Evolutionary conservation across 768 basidiomycete genomes (phyloP).

Genomic region (Naematelia encephala): DNA sequence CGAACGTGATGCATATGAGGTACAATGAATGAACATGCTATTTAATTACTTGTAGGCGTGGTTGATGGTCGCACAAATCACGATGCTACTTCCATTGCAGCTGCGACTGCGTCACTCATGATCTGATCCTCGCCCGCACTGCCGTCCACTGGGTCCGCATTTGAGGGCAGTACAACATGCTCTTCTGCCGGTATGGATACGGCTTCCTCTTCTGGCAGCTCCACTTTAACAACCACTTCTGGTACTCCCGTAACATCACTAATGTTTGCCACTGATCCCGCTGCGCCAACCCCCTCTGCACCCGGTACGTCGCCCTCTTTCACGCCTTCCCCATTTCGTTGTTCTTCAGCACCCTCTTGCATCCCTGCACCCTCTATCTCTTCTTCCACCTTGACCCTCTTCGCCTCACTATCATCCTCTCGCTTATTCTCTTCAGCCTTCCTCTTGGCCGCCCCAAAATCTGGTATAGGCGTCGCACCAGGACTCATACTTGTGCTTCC

Average conservation of each 20-base stretch:
- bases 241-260: not conserved
- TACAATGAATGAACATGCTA: no score
- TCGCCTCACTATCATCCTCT: not conserved
- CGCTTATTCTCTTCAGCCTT: not conserved
- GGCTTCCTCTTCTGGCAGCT: not conserved
- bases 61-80: no score
- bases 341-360: no score
- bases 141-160: no score
- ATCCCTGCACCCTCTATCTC: not conserved
- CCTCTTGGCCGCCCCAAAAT: not conserved
- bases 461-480: not conserved
- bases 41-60: no score
- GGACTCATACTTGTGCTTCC: constrained; percentile 5
- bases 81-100: not conserved
- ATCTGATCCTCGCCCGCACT: not conserved
- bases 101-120: not conserved
- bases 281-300: no score
- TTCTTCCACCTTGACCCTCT: not conserved
- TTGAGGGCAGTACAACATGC: not conserved
- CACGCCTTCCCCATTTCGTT: no score
- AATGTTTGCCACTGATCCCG: no score
- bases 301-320: no score
- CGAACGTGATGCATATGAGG: no score
- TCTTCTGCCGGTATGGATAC: not conserved
- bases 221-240: not conserved